phyloP scores from a whole-genome alignment of 306 rosid species.

The Sophora flavescens region DNA sequence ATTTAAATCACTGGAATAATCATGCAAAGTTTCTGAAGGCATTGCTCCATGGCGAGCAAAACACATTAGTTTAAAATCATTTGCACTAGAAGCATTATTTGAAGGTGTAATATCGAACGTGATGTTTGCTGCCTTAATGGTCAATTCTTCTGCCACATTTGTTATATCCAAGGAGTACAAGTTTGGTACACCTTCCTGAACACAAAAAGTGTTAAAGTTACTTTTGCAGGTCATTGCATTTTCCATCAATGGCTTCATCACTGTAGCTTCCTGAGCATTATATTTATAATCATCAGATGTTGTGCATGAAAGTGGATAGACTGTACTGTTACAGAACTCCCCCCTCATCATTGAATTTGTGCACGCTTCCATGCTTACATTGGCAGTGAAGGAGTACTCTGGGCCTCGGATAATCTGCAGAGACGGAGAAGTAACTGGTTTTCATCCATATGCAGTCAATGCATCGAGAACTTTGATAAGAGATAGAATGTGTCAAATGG shows the following conservation, averaged over 20 bases:
- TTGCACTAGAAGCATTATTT: slow-evolving; percentile 47
- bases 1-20: slow-evolving; percentile 71
- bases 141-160: slow-evolving; percentile 73
- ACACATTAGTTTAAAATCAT: slow-evolving; percentile 65
- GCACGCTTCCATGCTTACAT: slow-evolving; percentile 88
- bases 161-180: slow-evolving; percentile 71
- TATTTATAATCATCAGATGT: slow-evolving; percentile 49
- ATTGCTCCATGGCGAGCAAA: slow-evolving; percentile 87
- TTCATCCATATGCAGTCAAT: slow-evolving; percentile 16
- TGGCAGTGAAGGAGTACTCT: slow-evolving; percentile 74
- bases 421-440: slow-evolving; percentile 29
- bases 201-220: slow-evolving; percentile 61
- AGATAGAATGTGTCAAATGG: slow-evolving; percentile 14
- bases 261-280: slow-evolving; percentile 46
- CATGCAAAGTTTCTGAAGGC: slow-evolving; percentile 73
- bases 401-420: slow-evolving; percentile 82
- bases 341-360: slow-evolving; percentile 73
- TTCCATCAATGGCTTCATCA: slow-evolving; percentile 50
- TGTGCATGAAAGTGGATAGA: slow-evolving; percentile 77
- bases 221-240: slow-evolving; percentile 68
- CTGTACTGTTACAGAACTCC: slow-evolving; percentile 80
- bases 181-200: slow-evolving; percentile 60
- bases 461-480: slow-evolving; percentile 6
- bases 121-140: slow-evolving; percentile 62
- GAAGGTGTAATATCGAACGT: slow-evolving; percentile 56